Evolutionary conservation across 1,139 yeast species (phyloP).

Genomic region (Candida tropicalis): DNA sequence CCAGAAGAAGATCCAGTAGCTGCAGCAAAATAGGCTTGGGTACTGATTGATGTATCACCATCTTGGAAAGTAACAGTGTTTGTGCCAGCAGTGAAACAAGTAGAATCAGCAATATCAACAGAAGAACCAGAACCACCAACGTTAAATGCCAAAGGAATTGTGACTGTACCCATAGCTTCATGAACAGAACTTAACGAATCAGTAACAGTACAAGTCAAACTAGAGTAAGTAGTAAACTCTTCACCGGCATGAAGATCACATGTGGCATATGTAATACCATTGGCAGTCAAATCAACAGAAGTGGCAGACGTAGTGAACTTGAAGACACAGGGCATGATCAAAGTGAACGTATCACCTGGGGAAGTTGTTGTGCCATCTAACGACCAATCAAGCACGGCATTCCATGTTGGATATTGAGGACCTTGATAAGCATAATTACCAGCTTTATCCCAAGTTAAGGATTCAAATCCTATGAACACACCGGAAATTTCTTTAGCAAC

Average conservation of each 20-base stretch:
- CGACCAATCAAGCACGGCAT: constrained; percentile 26
- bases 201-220: constrained; percentile 26
- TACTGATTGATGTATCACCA: constrained; percentile 26
- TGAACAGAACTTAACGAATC: constrained; percentile 9
- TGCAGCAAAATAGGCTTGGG: constrained; percentile 19
- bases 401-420: constrained; percentile 27
- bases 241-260: constrained; percentile 29
- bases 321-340: constrained; percentile 28
- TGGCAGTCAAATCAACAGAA: constrained; percentile 20
- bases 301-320: constrained; percentile 22
- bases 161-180: constrained; percentile 16
- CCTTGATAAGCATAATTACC: constrained; percentile 4
- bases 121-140: constrained; percentile 25
- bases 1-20: background rate
- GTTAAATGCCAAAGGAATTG: constrained; percentile 31
- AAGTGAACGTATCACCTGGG: constrained; percentile 30
- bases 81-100: constrained; percentile 23
- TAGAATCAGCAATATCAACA: constrained; percentile 25
- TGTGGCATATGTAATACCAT: constrained; percentile 30
- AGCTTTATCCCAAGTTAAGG: constrained; percentile 12
- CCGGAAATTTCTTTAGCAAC: constrained; percentile 8
- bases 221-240: constrained; percentile 23
- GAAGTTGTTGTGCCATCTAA: constrained; percentile 20
- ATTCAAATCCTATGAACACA: constrained; percentile 14
- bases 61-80: constrained; percentile 32